Evolutionary conservation across 495 filamentous ascomycete genomes (phyloP), one percentile per base, ranked within the genome.

Genomic region (Penicillium waksmanii): DNA sequence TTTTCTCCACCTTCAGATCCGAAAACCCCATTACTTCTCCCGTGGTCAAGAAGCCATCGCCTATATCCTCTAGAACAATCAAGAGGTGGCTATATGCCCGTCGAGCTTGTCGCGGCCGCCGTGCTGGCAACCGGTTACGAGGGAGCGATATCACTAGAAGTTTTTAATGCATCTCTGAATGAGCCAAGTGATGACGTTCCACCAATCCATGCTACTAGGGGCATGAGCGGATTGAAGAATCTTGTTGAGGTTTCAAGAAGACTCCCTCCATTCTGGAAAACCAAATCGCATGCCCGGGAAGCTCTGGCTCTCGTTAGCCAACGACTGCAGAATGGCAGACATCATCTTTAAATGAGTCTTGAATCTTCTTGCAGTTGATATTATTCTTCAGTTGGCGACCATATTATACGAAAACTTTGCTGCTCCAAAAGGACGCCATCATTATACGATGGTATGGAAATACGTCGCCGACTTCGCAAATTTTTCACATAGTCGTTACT

Each of bases 91-190:
- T 89, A 88, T 71, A 73, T 90, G 52, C 87, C 87, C 2, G 80
- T 88, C 8, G 64, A 81, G n/a, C 71, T 84, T n/a, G 82, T 90
- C 33, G 66, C 82, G 0, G 75, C 77, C 52, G 87, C 84, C 1
- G 86, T 90, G 9, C 64, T 89, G 12, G 74, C 65, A 18, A 89
- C 87, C 2, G 87, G 87, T 1, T 89, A 85, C 47, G 68, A 75
- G 55, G 84, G 83, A 1, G 88, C 83, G 74, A 77, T 88, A 17
- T 86, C 82, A 3, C 34, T 89, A n/a, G 87, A 90, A 70, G 83
- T 89, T 3, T 90, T 90, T 52, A 75, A 75, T 56, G 21, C 49
- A 3, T 73, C 71, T 38, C 42, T 73, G 42, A 66, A 65, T 50
- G 33, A 61, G 35, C 56, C 65, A 1, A 67, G 63, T 3, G 23